Conservation (phyloP, 148 eudicot genomes). For the Cornus florida region DNA sequence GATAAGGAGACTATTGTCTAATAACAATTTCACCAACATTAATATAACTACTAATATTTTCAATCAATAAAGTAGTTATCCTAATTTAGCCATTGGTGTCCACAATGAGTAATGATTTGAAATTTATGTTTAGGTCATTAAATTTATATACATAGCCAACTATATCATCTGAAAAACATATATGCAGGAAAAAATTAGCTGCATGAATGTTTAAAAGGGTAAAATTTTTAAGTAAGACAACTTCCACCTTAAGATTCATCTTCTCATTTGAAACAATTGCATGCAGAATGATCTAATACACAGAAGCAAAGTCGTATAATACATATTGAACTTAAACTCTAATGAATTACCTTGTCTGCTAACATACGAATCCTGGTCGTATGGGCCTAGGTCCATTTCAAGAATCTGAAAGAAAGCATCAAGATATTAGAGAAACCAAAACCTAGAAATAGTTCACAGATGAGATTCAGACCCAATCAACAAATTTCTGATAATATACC, state of each 20-base stretch:
- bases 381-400: conserved; percentile 77
- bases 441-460: not conserved
- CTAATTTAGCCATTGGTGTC: not conserved
- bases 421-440: conserved; percentile 13
- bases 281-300: not conserved
- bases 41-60: not conserved
- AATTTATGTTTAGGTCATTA: not conserved
- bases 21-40: not conserved
- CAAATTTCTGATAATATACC: conserved; percentile 27
- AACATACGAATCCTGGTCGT: conserved; percentile 45
- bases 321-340: not conserved
- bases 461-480: conserved; percentile 10
- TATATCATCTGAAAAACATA: no score
- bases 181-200: not conserved
- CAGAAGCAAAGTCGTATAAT: not conserved
- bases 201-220: not conserved
- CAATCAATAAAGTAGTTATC: conserved; percentile 6
- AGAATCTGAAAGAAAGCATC: conserved; percentile 58
- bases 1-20: not conserved
- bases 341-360: conserved; percentile 53
- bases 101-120: not conserved
- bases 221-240: not conserved
- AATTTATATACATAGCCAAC: not conserved
- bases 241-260: not conserved
- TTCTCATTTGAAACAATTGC: not conserved